Evolutionary conservation across 225 moss, liverwort and hornwort genomes (phyloP).

Genomic region (Bryum argenteum): DNA sequence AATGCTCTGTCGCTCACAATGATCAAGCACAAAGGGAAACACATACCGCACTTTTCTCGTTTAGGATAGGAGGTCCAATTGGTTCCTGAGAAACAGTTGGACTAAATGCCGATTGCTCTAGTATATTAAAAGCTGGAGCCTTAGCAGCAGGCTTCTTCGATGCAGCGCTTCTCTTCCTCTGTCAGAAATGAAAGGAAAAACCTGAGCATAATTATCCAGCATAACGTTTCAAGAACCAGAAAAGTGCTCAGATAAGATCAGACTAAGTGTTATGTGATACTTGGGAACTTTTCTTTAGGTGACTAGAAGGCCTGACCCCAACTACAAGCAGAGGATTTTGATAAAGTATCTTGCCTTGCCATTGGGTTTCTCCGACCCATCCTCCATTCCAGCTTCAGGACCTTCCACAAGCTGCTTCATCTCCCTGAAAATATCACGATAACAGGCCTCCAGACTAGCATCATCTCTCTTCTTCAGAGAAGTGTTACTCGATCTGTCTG

Average conservation of each 20-base stretch:
- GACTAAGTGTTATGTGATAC: not conserved
- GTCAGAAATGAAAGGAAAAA: constrained; percentile 20
- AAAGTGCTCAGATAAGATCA: constrained; percentile 11
- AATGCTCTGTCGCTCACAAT: constrained; percentile 19
- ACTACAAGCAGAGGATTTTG: constrained; percentile 6
- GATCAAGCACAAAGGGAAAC: constrained; percentile 20
- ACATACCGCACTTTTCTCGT: constrained; percentile 67
- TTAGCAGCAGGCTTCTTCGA: constrained; percentile 50
- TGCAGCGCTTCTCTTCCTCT: constrained; percentile 57
- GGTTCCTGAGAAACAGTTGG: constrained; percentile 54
- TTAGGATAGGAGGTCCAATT: constrained; percentile 62
- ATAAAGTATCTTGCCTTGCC: constrained; percentile 45
- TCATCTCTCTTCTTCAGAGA: constrained; percentile 78
- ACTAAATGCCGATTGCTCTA: constrained; percentile 62
- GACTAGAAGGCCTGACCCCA: constrained; percentile 8
- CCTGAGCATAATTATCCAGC: constrained; percentile 19
- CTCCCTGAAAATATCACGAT: constrained; percentile 74
- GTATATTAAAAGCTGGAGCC: constrained; percentile 45
- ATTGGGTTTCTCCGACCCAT: constrained; percentile 51
- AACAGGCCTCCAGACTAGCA: constrained; percentile 71
- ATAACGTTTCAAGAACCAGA: constrained; percentile 13
- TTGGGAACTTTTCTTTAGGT: not conserved
- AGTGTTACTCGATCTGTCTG: constrained; percentile 57
- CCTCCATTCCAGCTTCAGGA: constrained; percentile 53
- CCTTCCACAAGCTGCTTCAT: constrained; percentile 75